Base-by-base conservation (phyloP, 345 rosid species). In the Lepidium africanum region DNA sequence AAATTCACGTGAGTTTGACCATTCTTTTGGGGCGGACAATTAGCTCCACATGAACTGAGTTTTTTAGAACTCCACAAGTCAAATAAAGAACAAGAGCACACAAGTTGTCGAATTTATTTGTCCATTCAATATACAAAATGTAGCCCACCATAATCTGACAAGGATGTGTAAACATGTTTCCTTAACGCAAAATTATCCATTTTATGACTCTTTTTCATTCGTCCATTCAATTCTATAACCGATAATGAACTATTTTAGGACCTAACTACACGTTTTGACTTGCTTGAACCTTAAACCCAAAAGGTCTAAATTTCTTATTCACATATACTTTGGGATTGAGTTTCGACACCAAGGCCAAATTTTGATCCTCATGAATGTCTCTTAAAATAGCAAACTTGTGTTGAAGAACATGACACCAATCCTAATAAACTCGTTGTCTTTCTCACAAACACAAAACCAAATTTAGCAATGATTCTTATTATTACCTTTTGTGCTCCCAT, bases 401-500 rank as follows among this genome's bases (percentile, higher is more conserved):
- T 38, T 40, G 0, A 56, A 56, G 1, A 64, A 64, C 71, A 72
- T 37, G 52, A 56, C 65, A 56, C 19, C 51, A 8, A 9, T 43
- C 11, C 47, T 62, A 62, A 53, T 52, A 46, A 47, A 47, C 11
- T 17, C 59, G 53, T 30, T 64, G 58, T 64, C 52, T 72, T 63
- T 64, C 45, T 56, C 58, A 13, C 42, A 55, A 63, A 37, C 11
- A 15, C 63, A 53, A 42, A 53, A 42, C 57, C 13, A 72, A 56
- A 56, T 6, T 56, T 64, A 71, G 38, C 38, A 73, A 33, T 63
- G 46, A 46, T 13, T 15, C 37, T 15, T 64, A 56, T 43, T 70
- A 50, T 47, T 72, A 63, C 35, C 45, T 48, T n/a, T 45, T 14
- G 33, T 30, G 33, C 58, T 63, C 32, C 48, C 39, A 27, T 2